phyloP scores from a whole-genome alignment of 2,329 filamentous ascomycete genomes.

The Xylaria sp. region DNA sequence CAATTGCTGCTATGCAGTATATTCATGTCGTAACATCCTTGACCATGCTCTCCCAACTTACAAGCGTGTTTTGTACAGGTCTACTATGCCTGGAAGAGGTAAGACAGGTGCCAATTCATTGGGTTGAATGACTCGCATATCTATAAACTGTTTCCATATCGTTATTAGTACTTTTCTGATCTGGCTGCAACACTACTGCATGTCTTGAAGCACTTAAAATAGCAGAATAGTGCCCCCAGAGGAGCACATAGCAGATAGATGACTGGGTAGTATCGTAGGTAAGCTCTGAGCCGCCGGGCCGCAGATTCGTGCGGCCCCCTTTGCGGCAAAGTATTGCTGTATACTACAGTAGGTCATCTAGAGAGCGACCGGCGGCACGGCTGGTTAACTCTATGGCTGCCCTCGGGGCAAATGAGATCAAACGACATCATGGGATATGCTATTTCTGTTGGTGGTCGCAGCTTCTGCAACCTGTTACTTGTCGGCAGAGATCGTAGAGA shows the following conservation, averaged over 20 bases:
- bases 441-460: slow-evolving; percentile 42
- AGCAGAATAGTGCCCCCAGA: not conserved
- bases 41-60: not conserved
- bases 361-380: slow-evolving; percentile 10
- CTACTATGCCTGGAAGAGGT: not conserved
- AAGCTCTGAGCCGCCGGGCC: slow-evolving; percentile 27
- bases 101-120: not conserved
- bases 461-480: slow-evolving; percentile 10
- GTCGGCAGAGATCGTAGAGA: slow-evolving; percentile 36
- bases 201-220: slow-evolving; percentile 26
- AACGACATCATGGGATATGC: slow-evolving; percentile 34
- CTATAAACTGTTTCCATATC: slow-evolving; percentile 1
- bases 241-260: not conserved
- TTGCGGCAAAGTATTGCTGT: slow-evolving; percentile 11
- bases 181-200: slow-evolving; percentile 3
- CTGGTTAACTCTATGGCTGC: slow-evolving; percentile 17
- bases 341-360: slow-evolving; percentile 22
- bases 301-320: slow-evolving; percentile 22
- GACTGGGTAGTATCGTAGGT: slow-evolving; percentile 5
- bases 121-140: slow-evolving; percentile 10
- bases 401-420: slow-evolving; percentile 4
- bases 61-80: not conserved
- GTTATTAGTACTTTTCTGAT: not conserved
- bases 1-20: not conserved
- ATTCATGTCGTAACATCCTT: not conserved